phyloP scores from a whole-genome alignment of 768 basidiomycete species.

The Pulveroboletus sp. region DNA sequence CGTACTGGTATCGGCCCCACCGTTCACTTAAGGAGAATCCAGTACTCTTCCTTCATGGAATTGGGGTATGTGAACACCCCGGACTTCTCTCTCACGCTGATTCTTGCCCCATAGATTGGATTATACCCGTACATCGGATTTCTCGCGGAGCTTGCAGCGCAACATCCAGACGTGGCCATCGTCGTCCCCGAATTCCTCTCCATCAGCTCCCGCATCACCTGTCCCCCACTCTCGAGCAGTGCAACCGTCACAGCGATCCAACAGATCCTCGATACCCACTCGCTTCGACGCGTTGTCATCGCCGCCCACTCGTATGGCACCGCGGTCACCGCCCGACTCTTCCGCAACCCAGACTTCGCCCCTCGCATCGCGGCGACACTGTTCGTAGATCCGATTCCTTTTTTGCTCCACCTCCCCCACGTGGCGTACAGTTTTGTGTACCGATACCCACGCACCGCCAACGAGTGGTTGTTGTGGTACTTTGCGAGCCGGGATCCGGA shows the following conservation, averaged over 20 bases:
- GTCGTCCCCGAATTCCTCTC: constrained; percentile 57
- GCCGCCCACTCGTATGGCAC: constrained; percentile 64
- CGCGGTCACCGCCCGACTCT: constrained; percentile 49
- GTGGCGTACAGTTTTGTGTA: constrained; percentile 67
- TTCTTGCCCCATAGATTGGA: constrained; percentile 54
- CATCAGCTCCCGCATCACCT: constrained; percentile 58
- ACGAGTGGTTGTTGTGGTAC: constrained; percentile 68
- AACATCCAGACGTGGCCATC: constrained; percentile 52
- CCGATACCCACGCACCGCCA: constrained; percentile 45
- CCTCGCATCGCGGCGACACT: constrained; percentile 41
- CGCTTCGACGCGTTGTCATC: constrained; percentile 39
- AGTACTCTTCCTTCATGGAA: constrained; percentile 63
- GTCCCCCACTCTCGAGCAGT: constrained; percentile 41
- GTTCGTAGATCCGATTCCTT: constrained; percentile 62
- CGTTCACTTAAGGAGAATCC: constrained; percentile 44
- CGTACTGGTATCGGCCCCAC: constrained; percentile 51
- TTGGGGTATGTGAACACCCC: constrained; percentile 44
- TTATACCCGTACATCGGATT: constrained; percentile 54
- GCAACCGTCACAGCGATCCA: constrained; percentile 42
- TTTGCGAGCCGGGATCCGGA: constrained; percentile 63
- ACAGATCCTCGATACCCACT: constrained; percentile 42
- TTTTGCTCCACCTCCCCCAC: constrained; percentile 58
- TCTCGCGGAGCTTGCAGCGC: constrained; percentile 40
- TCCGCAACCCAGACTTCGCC: constrained; percentile 35
- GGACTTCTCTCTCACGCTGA: neutral